phyloP scores from a whole-genome alignment of 2,329 filamentous ascomycete species.

The Beauveria sp. region DNA sequence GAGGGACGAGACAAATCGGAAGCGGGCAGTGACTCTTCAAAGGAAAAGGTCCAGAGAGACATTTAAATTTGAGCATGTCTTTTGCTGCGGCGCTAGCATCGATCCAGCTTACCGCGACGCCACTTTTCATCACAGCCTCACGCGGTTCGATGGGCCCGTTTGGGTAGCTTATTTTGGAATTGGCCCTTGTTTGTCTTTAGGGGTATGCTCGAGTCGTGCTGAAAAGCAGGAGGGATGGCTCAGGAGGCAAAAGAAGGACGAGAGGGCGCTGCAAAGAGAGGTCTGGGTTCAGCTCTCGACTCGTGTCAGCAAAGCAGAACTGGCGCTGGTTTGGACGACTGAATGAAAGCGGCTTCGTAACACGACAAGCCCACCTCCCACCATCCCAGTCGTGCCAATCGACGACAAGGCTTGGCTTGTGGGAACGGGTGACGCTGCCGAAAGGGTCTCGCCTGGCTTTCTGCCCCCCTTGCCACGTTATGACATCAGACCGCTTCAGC shows the following conservation, averaged over 20 bases:
- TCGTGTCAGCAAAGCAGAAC: neutral
- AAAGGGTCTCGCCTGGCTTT: neutral
- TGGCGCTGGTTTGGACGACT: neutral
- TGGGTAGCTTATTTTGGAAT: neutral
- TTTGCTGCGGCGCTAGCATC: conserved; percentile 1
- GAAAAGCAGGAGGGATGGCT: neutral
- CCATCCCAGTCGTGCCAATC: conserved; percentile 2
- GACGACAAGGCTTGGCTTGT: conserved; percentile 6
- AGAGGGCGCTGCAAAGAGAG: no score
- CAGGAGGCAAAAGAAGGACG: no score
- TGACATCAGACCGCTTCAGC: conserved; percentile 8
- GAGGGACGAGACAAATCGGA: conserved; percentile 5
- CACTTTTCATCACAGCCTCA: conserved; percentile 10
- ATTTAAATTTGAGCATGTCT: conserved; percentile 5
- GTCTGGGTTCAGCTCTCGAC: neutral
- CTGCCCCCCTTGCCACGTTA: conserved; percentile 1
- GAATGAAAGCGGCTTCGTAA: neutral
- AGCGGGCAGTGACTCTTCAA: neutral
- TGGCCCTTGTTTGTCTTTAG: neutral
- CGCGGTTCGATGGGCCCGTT: neutral
- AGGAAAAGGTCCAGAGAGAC: neutral
- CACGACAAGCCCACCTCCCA: neutral
- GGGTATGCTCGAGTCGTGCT: no score
- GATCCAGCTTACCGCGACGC: conserved; percentile 2
- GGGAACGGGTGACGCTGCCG: conserved; percentile 10